Percentiles rank a stretch among this genome's conserved stretches.
Conservation (phyloP, 257 asterid genomes). For the Nicotiana tomentosiformis region DNA sequence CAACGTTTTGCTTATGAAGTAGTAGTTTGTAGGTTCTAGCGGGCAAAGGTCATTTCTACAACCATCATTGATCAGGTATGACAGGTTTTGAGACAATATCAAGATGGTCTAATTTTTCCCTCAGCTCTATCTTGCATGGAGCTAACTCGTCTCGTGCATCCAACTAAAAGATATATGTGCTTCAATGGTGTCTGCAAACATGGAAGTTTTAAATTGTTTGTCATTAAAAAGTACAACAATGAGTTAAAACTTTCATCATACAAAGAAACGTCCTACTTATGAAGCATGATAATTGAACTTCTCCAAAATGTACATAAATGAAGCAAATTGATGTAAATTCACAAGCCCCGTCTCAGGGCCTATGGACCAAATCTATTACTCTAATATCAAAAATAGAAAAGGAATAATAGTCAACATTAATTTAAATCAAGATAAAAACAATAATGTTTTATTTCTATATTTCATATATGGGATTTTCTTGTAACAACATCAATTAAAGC, state of each 20-base stretch:
- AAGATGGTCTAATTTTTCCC: too few relatives aligned
- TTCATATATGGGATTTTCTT: too few relatives aligned
- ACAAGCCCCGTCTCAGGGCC: neutral
- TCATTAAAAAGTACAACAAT: neutral
- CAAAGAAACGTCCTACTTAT: neutral
- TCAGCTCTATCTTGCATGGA: neutral
- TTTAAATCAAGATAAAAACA: neutral
- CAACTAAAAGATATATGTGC: neutral
- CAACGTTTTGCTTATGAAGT: too few relatives aligned
- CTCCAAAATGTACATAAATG: neutral
- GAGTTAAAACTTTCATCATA: neutral
- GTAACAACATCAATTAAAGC: too few relatives aligned
- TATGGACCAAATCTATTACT: neutral
- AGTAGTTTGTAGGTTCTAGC: too few relatives aligned
- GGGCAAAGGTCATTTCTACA: too few relatives aligned
- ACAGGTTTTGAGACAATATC: neutral
- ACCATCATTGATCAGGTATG: neutral
- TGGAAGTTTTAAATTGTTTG: neutral
- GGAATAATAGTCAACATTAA: neutral
- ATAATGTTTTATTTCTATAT: too few relatives aligned
- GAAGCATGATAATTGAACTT: neutral
- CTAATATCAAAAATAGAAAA: too few relatives aligned
- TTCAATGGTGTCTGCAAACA: neutral
- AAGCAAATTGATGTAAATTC: neutral
- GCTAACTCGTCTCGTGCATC: neutral